phyloP scores from a whole-genome alignment of 106 monocot genomes.

The Alisma plantagoaquatica region DNA sequence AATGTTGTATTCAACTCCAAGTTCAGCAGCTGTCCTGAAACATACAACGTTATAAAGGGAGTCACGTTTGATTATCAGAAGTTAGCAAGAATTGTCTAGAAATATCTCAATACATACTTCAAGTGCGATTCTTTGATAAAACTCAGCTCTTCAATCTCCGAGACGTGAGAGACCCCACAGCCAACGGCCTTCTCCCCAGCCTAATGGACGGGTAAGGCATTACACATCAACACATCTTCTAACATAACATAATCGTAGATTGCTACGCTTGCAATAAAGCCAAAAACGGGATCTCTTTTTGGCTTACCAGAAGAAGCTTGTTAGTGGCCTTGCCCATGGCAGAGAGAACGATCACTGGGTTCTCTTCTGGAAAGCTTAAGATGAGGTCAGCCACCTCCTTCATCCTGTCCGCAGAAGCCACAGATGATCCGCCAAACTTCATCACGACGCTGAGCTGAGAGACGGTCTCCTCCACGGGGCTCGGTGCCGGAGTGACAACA shows the following conservation, averaged over 20 bases:
- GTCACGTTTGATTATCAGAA: too few species aligned
- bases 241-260: too few species aligned
- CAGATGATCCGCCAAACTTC: constrained; percentile 90
- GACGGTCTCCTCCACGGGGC: not conserved
- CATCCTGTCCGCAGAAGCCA: constrained; percentile 74
- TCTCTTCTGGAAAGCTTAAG: constrained; percentile 52
- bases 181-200: constrained; percentile 78
- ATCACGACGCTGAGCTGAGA: constrained; percentile 57
- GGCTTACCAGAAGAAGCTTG: constrained; percentile 51
- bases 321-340: constrained; percentile 93
- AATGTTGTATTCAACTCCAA: constrained; percentile 49
- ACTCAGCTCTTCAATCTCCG: constrained; percentile 54
- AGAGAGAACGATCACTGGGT: constrained; percentile 68
- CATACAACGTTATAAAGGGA: too few species aligned
- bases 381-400: constrained; percentile 61
- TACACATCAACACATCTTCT: not conserved
- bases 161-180: constrained; percentile 53
- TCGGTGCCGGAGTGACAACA: not conserved
- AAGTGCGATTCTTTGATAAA: constrained; percentile 58
- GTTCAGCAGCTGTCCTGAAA: constrained; percentile 61
- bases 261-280: not conserved
- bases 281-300: not conserved
- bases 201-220: constrained; percentile 17
- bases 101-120: constrained; percentile 45
- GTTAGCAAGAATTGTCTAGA: too few species aligned